Evolutionary conservation across 768 basidiomycete genomes (phyloP).

Genomic region (Russula emetica): DNA sequence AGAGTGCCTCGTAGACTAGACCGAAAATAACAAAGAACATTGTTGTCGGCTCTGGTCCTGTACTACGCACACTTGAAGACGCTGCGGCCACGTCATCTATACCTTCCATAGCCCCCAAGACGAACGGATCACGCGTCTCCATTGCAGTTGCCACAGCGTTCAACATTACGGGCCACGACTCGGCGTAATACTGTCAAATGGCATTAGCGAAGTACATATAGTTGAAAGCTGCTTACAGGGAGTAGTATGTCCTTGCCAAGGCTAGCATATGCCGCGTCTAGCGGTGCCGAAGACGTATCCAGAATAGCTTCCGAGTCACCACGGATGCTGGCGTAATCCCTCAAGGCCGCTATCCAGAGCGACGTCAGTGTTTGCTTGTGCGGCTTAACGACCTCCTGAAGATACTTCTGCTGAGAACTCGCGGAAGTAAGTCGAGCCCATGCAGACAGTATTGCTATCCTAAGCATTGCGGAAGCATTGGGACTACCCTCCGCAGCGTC

Average conservation of each 20-base stretch:
- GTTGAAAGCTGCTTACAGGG: constrained; percentile 55
- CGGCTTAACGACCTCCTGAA: constrained; percentile 77
- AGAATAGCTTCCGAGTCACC: constrained; percentile 84
- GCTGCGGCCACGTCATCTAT: constrained; percentile 40
- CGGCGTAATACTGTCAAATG: constrained; percentile 70
- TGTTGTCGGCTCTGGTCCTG: constrained; percentile 59
- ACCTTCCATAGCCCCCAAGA: constrained; percentile 81
- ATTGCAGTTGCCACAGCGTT: constrained; percentile 82
- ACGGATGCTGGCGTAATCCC: constrained; percentile 89
- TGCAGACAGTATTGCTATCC: constrained; percentile 87
- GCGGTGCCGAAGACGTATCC: constrained; percentile 64
- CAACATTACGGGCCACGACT: constrained; percentile 77
- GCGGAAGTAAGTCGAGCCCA: constrained; percentile 93
- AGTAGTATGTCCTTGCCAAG: constrained; percentile 87
- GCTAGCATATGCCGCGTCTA: constrained; percentile 82
- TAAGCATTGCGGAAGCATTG: constrained; percentile 92
- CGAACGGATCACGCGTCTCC: constrained; percentile 59
- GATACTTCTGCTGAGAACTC: constrained; percentile 65
- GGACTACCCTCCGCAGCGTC: constrained; percentile 84
- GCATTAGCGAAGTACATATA: constrained; percentile 4
- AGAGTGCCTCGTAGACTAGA: constrained; percentile 86
- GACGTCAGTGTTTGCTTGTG: constrained; percentile 69
- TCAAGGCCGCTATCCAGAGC: constrained; percentile 82
- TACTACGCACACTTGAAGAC: constrained; percentile 29
- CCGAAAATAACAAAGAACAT: constrained; percentile 92